phyloP scores from a whole-genome alignment of 305 asterid species.

The Fraxinus sp. region DNA sequence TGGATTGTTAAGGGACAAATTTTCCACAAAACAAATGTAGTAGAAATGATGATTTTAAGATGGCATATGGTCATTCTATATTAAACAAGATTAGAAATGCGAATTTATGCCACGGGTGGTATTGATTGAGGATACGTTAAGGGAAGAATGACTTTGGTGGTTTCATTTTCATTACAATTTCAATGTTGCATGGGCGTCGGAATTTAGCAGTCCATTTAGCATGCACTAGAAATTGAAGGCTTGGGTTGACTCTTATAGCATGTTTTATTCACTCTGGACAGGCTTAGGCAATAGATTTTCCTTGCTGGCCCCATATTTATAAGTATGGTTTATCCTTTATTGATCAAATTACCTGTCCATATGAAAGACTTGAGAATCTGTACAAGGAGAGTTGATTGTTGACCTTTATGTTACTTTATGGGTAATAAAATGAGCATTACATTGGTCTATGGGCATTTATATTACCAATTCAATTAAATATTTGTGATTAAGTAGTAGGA shows the following conservation, averaged over 20 bases:
- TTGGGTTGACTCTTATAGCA: background rate
- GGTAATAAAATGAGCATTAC: background rate
- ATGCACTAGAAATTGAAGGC: background rate
- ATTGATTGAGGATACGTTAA: background rate
- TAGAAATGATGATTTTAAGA: background rate
- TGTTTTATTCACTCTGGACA: background rate
- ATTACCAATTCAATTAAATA: background rate
- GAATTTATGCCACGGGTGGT: background rate
- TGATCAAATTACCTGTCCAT: background rate
- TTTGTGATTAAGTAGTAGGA: background rate
- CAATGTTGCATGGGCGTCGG: background rate
- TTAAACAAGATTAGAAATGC: background rate
- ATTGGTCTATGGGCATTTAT: background rate
- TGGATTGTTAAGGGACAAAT: background rate
- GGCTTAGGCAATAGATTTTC: background rate
- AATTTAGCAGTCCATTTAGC: background rate
- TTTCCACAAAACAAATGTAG: background rate
- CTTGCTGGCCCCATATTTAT: background rate
- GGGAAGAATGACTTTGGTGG: background rate
- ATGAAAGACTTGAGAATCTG: background rate
- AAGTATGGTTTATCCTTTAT: background rate
- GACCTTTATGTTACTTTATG: background rate
- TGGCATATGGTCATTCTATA: background rate
- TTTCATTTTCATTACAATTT: background rate
- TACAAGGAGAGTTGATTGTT: background rate